phyloP scores from a whole-genome alignment of 345 rosid genomes.

The Odontarrhena argentea region DNA sequence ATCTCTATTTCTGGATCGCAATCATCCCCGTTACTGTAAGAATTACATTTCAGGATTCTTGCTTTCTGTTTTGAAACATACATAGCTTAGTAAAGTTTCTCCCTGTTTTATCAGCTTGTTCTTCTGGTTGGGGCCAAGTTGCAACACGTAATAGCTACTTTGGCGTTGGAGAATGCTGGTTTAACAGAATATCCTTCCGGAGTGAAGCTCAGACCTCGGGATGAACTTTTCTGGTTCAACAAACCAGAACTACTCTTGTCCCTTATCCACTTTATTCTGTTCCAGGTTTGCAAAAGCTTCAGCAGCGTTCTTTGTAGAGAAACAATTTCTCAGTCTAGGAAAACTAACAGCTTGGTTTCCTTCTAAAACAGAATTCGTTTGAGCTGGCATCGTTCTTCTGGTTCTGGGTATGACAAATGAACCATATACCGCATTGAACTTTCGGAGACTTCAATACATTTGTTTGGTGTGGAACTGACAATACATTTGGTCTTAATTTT shows the following conservation, averaged over 20 bases:
- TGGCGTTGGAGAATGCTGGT: conserved; percentile 83
- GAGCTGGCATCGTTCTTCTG: conserved; percentile 97
- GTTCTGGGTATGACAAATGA: conserved; percentile 76
- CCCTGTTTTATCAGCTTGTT: conserved; percentile 45
- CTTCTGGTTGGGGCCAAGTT: conserved; percentile 83
- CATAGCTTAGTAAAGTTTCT: neutral
- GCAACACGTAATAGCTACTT: conserved; percentile 89
- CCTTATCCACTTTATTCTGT: conserved; percentile 85
- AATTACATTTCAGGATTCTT: neutral
- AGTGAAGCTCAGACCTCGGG: conserved; percentile 73
- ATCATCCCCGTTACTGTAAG: conserved; percentile 84
- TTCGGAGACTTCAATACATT: neutral
- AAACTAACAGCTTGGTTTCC: conserved; percentile 37
- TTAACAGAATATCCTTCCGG: conserved; percentile 56
- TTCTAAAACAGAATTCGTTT: conserved; percentile 77
- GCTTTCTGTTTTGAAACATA: conserved; percentile 12
- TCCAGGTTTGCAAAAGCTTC: conserved; percentile 62
- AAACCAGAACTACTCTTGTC: conserved; percentile 81
- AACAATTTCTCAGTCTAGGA: conserved; percentile 4
- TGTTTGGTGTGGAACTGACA: neutral
- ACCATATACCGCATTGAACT: conserved; percentile 2
- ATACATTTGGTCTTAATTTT: conserved; percentile 29
- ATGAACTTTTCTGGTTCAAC: conserved; percentile 95
- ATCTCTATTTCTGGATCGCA: conserved; percentile 98
- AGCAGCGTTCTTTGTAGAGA: neutral